A percentile compares a stretch with the other conserved stretches of the same genome.
Conservation (phyloP, 352 stramenopile species). For the Globisporangium cederbergense region DNA sequence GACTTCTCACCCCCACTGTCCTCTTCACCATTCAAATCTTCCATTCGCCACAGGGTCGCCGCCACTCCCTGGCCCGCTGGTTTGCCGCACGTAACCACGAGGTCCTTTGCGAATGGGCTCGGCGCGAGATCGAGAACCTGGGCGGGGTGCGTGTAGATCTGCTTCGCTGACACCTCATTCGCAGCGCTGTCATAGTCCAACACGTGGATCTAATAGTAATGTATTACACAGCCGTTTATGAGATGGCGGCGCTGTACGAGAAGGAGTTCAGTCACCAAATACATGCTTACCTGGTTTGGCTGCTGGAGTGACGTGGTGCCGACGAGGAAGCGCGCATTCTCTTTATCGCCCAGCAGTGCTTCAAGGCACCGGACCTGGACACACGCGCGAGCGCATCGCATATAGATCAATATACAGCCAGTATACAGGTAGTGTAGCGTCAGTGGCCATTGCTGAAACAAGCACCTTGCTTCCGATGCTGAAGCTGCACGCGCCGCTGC, state of each 20-base stretch:
- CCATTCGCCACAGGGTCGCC: conserved; percentile 53
- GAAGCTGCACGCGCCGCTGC: conserved; percentile 30
- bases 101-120: conserved; percentile 39
- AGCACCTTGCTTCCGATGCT: conserved; percentile 41
- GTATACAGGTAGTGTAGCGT: background rate
- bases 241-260: no score
- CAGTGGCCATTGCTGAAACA: background rate
- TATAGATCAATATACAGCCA: background rate
- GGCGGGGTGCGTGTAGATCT: conserved; percentile 40
- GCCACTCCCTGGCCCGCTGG: conserved; percentile 25
- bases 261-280: background rate
- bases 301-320: conserved; percentile 63
- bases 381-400: background rate
- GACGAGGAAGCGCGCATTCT: conserved; percentile 59
- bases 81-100: conserved; percentile 61
- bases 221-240: no score
- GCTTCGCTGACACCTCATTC: conserved; percentile 34
- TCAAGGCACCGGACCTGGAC: conserved; percentile 62
- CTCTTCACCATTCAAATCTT: conserved; percentile 16
- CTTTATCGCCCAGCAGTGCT: conserved; percentile 59
- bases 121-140: conserved; percentile 52
- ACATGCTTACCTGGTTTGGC: conserved; percentile 49
- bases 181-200: conserved; percentile 47
- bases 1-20: conserved; percentile 11
- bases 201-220: conserved; percentile 38